Conservation (phyloP, 768 basidiomycete genomes). For the Phlebiopsis gigantea region DNA sequence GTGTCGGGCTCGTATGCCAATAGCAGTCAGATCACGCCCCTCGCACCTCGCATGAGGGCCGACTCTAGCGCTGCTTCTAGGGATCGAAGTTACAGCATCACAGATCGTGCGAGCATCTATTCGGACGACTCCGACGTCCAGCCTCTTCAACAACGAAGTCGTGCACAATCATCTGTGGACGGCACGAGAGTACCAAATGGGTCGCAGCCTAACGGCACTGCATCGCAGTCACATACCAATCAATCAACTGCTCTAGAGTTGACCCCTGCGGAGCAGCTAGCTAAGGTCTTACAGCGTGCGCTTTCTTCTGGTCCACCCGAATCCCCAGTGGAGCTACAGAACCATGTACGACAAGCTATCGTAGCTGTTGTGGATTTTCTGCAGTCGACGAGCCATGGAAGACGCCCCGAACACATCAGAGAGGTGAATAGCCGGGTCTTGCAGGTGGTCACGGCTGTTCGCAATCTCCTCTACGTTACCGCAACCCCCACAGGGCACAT, state of each 20-base stretch:
- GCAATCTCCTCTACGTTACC: conserved; percentile 58
- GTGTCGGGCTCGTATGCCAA: background rate
- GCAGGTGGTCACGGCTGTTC: conserved; percentile 63
- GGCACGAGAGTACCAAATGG: conserved; percentile 12
- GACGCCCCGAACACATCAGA: conserved; percentile 49
- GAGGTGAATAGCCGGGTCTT: conserved; percentile 61
- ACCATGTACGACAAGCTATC: conserved; percentile 54
- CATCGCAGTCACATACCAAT: background rate
- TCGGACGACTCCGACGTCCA: conserved; percentile 79
- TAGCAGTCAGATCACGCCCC: background rate
- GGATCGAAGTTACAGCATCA: conserved; percentile 26
- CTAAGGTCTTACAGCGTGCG: conserved; percentile 57
- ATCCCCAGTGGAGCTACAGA: conserved; percentile 55
- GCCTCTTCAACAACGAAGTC: conserved; percentile 33
- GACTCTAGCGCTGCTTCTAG: conserved; percentile 20
- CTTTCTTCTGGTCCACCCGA: conserved; percentile 55
- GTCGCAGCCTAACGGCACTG: conserved; percentile 7
- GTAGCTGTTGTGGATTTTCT: conserved; percentile 58
- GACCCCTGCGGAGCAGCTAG: conserved; percentile 64
- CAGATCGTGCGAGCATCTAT: conserved; percentile 56
- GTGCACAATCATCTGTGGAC: conserved; percentile 15
- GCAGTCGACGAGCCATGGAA: conserved; percentile 37
- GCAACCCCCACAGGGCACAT: conserved; percentile 46
- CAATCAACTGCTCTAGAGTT: conserved; percentile 21
- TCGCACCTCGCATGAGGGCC: conserved; percentile 6